A percentile compares a stretch with the other conserved stretches of the same genome.
Evolutionary conservation across 345 rosid species (phyloP).

Genomic region (Punica granatum): DNA sequence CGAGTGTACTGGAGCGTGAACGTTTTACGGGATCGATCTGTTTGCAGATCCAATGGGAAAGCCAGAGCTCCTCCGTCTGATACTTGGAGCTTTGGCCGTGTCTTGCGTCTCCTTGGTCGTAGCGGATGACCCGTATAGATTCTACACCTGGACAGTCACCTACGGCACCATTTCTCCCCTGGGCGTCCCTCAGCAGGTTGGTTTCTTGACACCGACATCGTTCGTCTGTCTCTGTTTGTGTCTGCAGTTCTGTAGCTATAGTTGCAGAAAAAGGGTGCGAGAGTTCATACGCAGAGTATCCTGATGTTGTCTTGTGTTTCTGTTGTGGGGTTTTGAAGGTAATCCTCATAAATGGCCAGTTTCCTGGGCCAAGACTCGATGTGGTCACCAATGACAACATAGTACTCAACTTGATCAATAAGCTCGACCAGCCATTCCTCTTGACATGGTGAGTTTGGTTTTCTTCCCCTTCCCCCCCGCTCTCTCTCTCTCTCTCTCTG

Average conservation of each 20-base stretch:
- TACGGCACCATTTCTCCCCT: conserved; percentile 74
- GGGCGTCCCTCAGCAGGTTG: conserved; percentile 86
- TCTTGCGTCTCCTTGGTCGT: conserved; percentile 34
- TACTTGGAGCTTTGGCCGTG: conserved; percentile 38
- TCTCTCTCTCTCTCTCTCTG: too few species aligned
- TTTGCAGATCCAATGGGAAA: conserved; percentile 8
- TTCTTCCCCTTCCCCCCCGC: background rate
- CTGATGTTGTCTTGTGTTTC: background rate
- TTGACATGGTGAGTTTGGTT: conserved; percentile 58
- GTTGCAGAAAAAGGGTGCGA: conserved; percentile 2
- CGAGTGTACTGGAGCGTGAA: background rate
- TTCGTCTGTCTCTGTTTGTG: conserved; percentile 6
- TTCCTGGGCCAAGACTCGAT: conserved; percentile 93
- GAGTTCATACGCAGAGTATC: conserved; percentile 1
- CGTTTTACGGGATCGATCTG: background rate
- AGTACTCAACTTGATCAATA: conserved; percentile 80
- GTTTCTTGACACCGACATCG: background rate
- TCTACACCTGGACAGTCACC: conserved; percentile 82
- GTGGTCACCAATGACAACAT: conserved; percentile 92
- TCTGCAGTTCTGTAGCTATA: background rate
- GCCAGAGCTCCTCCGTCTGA: conserved; percentile 17
- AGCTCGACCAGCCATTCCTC: conserved; percentile 91
- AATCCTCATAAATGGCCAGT: conserved; percentile 91
- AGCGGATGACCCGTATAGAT: conserved; percentile 78
- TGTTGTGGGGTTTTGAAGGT: conserved; percentile 37